Base-by-base conservation (phyloP, 768 basidiomycete species). In the Mycena rosella region DNA sequence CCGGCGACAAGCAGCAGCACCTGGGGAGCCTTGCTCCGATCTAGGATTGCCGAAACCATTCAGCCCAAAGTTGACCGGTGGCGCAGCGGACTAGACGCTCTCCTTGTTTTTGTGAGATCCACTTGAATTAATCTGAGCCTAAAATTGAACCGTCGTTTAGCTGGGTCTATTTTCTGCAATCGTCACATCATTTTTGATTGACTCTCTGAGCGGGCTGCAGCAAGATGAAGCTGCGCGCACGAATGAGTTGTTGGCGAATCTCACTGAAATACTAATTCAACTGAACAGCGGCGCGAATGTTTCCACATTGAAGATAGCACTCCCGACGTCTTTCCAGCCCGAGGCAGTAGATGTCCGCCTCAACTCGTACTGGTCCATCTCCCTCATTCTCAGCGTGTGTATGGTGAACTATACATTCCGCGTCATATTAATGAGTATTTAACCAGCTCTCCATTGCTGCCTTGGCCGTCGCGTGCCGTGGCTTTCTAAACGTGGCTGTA, bases 231-330 rank as follows among this genome's bases (percentile, higher is more conserved):
- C 27, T 38, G 63, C 51, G 38, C 62, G 58, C 8, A 77, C 79
- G 59, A 53, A 81, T 74, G 52, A 78, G 72, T 17, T 78, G 75
- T 44, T 81, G 69, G 29, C 71, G 73, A 54, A 80, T 42, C 67
- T 81, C 75, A 81, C 66, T 38, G 44, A 59, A 42, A 58, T 47
- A 61, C n/a, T 75, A 42, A 51, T 62, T 26, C 53, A 49, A 17
- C 34, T 67, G 8, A 56, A 40, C 44, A 30, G 18, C 44, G 36
- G 18, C 26, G 17, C 51, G 24, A 44, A 44, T n/a, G 20, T 5
- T 44, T 2, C 42, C 5, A 11, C 38, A 17, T 30, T 34, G 22
- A 27, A 18, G 4, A n/a, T 72, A n/a, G 22, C 22, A n/a, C 6
- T 29, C 14, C 49, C 58, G 11, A n/a, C 51, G n/a, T 27, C 57